A percentile compares a stretch with the other conserved stretches of the same genome.
These are phyloP conservation scores for Trebouxia sp. DNA, from an alignment of 139 green algal species.

Conservation along the genomic window DNA sequence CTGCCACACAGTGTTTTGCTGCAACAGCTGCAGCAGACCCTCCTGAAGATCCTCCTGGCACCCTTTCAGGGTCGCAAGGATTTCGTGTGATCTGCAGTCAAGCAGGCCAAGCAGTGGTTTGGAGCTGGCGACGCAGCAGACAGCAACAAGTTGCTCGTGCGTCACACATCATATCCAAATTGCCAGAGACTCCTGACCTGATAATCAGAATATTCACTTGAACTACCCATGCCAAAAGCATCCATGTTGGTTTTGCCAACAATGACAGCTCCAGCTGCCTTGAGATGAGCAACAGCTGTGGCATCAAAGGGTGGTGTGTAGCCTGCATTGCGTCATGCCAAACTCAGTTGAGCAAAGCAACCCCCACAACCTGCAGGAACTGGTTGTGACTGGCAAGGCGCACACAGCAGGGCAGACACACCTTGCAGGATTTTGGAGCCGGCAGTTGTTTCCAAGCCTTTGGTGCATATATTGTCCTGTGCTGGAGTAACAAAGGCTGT, in stretches of 20 bases:
- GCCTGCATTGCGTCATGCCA: conserved; percentile 14
- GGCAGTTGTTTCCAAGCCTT: conserved; percentile 83
- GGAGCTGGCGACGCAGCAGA: not conserved
- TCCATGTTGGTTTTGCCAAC: conserved; percentile 98
- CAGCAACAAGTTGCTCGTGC: no score
- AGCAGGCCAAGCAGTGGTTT: not conserved
- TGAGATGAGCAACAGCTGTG: conserved; percentile 70
- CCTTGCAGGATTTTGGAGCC: conserved; percentile 74
- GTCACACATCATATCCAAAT: no score
- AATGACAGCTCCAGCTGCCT: conserved; percentile 78
- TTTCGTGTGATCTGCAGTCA: conserved; percentile 76
- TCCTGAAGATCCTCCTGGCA: conserved; percentile 94
- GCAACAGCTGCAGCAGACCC: conserved; percentile 94
- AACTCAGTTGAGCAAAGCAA: not conserved
- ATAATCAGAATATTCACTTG: conserved; percentile 88
- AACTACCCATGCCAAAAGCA: conserved; percentile 98
- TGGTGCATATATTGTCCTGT: conserved; percentile 96
- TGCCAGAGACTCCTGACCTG: conserved; percentile 57
- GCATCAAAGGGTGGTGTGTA: conserved; percentile 80
- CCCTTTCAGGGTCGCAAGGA: conserved; percentile 76
- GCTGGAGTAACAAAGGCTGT: not conserved
- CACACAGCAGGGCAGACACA: not conserved
- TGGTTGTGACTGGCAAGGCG: not conserved
- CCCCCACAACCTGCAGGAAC: not conserved
- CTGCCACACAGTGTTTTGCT: conserved; percentile 65